Evolutionary conservation across 2,329 filamentous ascomycete species (phyloP).

Genomic region (Rasamsonia emersonii): DNA sequence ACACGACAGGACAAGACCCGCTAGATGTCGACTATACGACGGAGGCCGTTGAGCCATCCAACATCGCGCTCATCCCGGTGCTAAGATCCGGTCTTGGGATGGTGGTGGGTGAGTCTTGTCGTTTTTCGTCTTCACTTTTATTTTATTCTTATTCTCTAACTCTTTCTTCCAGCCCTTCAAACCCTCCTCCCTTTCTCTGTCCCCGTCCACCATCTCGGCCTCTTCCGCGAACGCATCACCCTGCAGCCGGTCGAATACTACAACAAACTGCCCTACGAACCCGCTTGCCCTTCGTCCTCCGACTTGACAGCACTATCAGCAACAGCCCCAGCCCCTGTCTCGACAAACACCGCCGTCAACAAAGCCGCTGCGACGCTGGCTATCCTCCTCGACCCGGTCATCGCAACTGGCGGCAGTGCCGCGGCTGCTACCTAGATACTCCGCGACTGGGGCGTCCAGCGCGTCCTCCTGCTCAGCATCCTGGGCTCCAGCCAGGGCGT

Average conservation of each 20-base stretch:
- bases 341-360: constrained; percentile 21
- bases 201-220: constrained; percentile 84
- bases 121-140: no score
- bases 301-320: not conserved
- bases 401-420: constrained; percentile 86
- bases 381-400: constrained; percentile 82
- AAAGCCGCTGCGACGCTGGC: constrained; percentile 53
- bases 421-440: constrained; percentile 58
- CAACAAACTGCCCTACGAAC: constrained; percentile 78
- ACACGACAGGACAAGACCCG: no score
- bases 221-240: constrained; percentile 83
- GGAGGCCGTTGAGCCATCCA: no score
- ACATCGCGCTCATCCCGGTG: no score
- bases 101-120: no score
- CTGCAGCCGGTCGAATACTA: constrained; percentile 93
- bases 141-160: no score
- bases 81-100: no score
- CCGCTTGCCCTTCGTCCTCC: not conserved
- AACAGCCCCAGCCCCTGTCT: constrained; percentile 18
- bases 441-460: constrained; percentile 81
- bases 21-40: no score
- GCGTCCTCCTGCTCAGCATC: constrained; percentile 67
- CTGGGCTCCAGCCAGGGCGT: constrained; percentile 67
- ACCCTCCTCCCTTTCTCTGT: no score
- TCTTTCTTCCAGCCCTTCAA: no score